A percentile compares a stretch with the other conserved stretches of the same genome.
phyloP scores from a whole-genome alignment of 192 early-diverging fungal genomes.

The Linnemannia exigua region DNA sequence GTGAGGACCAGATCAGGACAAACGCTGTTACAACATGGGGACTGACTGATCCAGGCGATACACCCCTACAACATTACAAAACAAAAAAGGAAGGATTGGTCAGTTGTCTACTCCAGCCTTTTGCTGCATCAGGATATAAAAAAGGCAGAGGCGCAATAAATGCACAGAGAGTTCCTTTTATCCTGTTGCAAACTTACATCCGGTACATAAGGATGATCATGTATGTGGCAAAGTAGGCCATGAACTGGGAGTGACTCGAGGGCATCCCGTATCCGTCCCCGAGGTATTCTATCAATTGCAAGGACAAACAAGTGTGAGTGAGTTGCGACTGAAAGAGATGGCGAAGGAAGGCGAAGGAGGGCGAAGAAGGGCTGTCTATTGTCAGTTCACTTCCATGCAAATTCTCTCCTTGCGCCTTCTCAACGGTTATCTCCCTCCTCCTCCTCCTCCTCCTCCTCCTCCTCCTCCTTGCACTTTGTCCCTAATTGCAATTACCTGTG shows the following conservation, averaged over 20 bases:
- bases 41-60: constrained; percentile 17
- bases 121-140: not conserved
- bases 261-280: constrained; percentile 92
- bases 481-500: constrained; percentile 68
- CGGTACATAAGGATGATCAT: constrained; percentile 65
- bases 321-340: not conserved
- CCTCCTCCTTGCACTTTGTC: too few relatives aligned
- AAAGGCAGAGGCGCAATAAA: not conserved
- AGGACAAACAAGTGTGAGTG: not conserved
- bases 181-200: constrained; percentile 42
- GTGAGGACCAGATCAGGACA: constrained; percentile 29
- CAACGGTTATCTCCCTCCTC: not conserved
- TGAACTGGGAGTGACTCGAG: constrained; percentile 85
- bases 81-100: not conserved
- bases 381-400: not conserved
- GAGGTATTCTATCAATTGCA: constrained; percentile 65
- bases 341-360: too few relatives aligned
- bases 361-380: too few relatives aligned
- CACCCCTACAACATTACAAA: constrained; percentile 6
- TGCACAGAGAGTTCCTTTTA: not conserved
- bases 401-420: not conserved
- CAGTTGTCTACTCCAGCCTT: not conserved
- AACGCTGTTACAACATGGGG: constrained; percentile 24
- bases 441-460: not conserved
- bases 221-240: constrained; percentile 80